phyloP scores from a whole-genome alignment of 441 rosid species.

The Jatropha multifida region DNA sequence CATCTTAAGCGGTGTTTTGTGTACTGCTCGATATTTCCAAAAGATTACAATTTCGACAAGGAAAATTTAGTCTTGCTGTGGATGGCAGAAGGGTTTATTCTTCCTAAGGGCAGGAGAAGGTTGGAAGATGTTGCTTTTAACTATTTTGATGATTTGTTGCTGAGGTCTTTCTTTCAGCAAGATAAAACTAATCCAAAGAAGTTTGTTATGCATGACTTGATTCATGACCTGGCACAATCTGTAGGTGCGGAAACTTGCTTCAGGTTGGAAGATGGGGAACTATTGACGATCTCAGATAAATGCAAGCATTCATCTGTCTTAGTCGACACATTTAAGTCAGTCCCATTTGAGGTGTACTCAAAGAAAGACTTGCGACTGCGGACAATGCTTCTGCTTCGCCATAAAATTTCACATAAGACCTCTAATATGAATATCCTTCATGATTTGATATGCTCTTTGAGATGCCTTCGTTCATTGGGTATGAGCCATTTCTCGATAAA shows the following conservation, averaged over 20 bases:
- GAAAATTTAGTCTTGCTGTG: slow-evolving; percentile 31
- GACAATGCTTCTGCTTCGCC: slow-evolving; percentile 27
- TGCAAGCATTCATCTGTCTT: slow-evolving; percentile 13
- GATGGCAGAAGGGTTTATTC: slow-evolving; percentile 45
- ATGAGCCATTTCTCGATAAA: slow-evolving; percentile 15
- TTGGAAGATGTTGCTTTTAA: slow-evolving; percentile 29
- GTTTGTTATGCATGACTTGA: slow-evolving; percentile 37
- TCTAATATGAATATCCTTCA: slow-evolving; percentile 9
- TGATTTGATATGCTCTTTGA: slow-evolving; percentile 22
- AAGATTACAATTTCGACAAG: slow-evolving; percentile 23
- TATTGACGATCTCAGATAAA: slow-evolving; percentile 1
- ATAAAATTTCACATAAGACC: not conserved
- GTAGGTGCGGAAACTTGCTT: slow-evolving; percentile 24
- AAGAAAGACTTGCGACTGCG: slow-evolving; percentile 18
- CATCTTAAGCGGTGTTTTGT: slow-evolving; percentile 39
- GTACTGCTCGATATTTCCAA: slow-evolving; percentile 41
- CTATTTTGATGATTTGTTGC: slow-evolving; percentile 31
- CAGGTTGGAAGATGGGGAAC: slow-evolving; percentile 17
- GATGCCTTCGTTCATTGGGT: slow-evolving; percentile 10
- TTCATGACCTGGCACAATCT: slow-evolving; percentile 32
- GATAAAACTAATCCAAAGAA: slow-evolving; percentile 4
- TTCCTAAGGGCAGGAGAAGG: slow-evolving; percentile 6
- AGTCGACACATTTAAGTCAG: not conserved
- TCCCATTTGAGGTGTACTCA: slow-evolving; percentile 6
- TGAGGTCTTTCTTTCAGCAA: slow-evolving; percentile 36